Evolutionary conservation across 75 land plant genomes (phyloP), one percentile per base, ranked within the genome.

Genomic region (Pinus albicaulis): DNA sequence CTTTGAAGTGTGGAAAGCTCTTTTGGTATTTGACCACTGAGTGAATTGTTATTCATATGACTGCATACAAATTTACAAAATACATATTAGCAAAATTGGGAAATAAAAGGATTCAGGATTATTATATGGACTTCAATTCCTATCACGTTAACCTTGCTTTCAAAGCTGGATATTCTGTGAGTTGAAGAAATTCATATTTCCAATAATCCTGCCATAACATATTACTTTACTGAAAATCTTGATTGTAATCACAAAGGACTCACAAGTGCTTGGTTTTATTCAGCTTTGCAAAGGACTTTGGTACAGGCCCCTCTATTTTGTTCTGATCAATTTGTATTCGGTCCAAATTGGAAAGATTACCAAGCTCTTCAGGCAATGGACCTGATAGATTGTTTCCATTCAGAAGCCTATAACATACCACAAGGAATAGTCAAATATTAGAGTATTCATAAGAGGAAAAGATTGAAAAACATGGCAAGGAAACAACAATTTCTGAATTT

Each of bases 301-400:
- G 98, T 25, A 94, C 53, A 62, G 84, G 74, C 60, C 98, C 98
- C 17, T 86, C 82, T 71, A 94, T 88, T 6, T 86, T 72, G 81
- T 94, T 94, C 79, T 86, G 79, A 71, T 94, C 98, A 58, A 94
- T 90, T 55, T 94, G 98, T 69, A 94, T 82, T 76, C 98, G 86
- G 83, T 90, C 66, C 73, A 94, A 76, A 17, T 86, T 82, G 17
- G 89, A 77, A 76, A 94, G 92, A 70, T 82, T 57, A 44, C 98
- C 98, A 28, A 95, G 72, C 71, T 90, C 92, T 22, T 86, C 88
- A 59, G 98, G 98, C 79, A 95, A 77, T 24, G 83, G 24, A 61
- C 98, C 98, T n/a, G 91, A 76, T 44, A 95, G 57, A 5, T 82
- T 55, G 78, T 95, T 95, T 55, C 98, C 98, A 81, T 89, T 95